phyloP scores from a whole-genome alignment of 805 yeast genomes.

The Candida methanosorbosa region DNA sequence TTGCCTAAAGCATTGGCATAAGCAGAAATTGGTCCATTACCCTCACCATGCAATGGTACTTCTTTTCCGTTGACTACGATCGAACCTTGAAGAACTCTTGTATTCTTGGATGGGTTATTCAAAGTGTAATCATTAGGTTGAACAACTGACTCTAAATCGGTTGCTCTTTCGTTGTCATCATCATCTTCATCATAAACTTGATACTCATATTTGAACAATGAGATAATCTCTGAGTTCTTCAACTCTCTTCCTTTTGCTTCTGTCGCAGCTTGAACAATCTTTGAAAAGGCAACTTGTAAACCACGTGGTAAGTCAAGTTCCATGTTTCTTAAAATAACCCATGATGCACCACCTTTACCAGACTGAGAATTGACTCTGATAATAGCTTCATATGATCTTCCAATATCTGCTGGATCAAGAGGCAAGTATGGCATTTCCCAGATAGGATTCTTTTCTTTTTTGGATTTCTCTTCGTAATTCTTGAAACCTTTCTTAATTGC shows the following conservation, averaged over 20 bases:
- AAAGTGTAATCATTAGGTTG: conserved; percentile 17
- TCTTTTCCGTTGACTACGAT: conserved; percentile 36
- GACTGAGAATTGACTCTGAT: conserved; percentile 83
- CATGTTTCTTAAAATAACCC: conserved; percentile 70
- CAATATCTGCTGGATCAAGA: conserved; percentile 76
- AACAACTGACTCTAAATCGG: too few species aligned
- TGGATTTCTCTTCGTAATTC: conserved; percentile 31
- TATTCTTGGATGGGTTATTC: conserved; percentile 27
- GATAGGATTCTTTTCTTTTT: conserved; percentile 26
- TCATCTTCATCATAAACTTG: conserved; percentile 27
- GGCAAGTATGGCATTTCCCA: conserved; percentile 83
- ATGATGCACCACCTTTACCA: conserved; percentile 86
- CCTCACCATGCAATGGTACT: conserved; percentile 43
- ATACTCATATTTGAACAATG: conserved; percentile 55
- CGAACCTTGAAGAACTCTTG: conserved; percentile 37
- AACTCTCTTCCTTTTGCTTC: conserved; percentile 69
- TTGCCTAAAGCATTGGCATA: conserved; percentile 52
- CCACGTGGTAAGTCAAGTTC: conserved; percentile 79
- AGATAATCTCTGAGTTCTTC: conserved; percentile 52
- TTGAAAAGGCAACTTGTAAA: conserved; percentile 68
- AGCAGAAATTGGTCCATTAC: conserved; percentile 81
- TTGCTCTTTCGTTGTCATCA: conserved; percentile 10
- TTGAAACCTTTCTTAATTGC: conserved; percentile 80
- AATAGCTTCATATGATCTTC: conserved; percentile 87
- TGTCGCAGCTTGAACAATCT: conserved; percentile 59